Conservation (phyloP, 1,284 basidiomycete genomes). For the Cystobasidiaceae sp. region DNA sequence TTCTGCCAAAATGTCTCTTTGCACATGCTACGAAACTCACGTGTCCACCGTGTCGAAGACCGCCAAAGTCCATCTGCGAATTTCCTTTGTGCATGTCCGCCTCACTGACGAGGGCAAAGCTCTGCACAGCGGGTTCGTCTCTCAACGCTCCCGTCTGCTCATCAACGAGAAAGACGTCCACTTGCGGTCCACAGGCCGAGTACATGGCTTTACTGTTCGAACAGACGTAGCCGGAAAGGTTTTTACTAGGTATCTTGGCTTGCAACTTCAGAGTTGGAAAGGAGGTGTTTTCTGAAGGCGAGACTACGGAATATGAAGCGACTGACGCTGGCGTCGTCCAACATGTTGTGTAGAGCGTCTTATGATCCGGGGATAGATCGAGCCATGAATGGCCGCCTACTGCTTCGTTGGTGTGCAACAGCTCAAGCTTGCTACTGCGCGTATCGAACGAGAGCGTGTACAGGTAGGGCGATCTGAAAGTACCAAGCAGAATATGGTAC, state of each 20-base stretch:
- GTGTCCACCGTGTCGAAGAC: slow-evolving; percentile 45
- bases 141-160: slow-evolving; percentile 42
- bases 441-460: slow-evolving; percentile 43
- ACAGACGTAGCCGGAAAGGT: slow-evolving; percentile 44
- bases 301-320: slow-evolving; percentile 39
- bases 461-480: slow-evolving; percentile 42
- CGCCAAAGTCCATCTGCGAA: slow-evolving; percentile 45
- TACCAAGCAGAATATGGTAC: slow-evolving; percentile 43
- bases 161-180: slow-evolving; percentile 46
- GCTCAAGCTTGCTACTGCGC: slow-evolving; percentile 29
- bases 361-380: slow-evolving; percentile 37
- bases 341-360: slow-evolving; percentile 43
- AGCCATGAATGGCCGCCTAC: slow-evolving; percentile 45
- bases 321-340: slow-evolving; percentile 43
- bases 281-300: background rate
- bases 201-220: slow-evolving; percentile 45
- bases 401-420: slow-evolving; percentile 35
- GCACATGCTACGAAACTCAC: background rate
- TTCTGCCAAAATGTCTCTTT: background rate
- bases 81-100: slow-evolving; percentile 39
- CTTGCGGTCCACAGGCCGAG: slow-evolving; percentile 48
- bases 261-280: slow-evolving; percentile 33
- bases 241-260: slow-evolving; percentile 38
- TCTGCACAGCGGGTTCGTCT: slow-evolving; percentile 39
- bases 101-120: slow-evolving; percentile 42